Base-by-base conservation (phyloP, 2,329 filamentous ascomycete species). In the Sporothrix pallida region DNA sequence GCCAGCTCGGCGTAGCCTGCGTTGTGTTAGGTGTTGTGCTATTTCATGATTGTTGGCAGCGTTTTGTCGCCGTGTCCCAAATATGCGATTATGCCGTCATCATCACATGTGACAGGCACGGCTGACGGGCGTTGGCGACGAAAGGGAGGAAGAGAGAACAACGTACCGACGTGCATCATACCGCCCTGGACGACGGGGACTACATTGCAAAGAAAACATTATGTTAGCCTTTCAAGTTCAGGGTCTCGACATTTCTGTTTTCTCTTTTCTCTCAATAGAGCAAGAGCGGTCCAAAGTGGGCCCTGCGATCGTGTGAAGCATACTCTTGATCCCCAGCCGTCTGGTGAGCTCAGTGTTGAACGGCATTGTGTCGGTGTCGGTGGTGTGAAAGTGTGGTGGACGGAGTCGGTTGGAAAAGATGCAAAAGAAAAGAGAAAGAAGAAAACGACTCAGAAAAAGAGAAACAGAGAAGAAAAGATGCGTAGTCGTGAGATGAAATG, bases 111-210 rank as follows among this genome's bases (percentile, higher is more conserved):
- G 20, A 69, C 20, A 42, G 8, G 2, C 17, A 6, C 7, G 13
- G 37, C 17, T 3, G 17, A 46, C 20, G 58, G n/a, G 23, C 31
- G 6, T 44, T n/a, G 3, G 26, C 9, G n/a, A n/a, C 7, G 46
- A 17, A 65, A n/a, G 15, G 5, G 56, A 67, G 42, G 9, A 31
- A 17, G 20, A 9, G 23, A 31, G 5, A 26, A 26, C 31, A 9
- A 76, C 74, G 46, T 75, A 77, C 76, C 77, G 67, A 78, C 77
- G 76, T 79, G 78, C 81, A 80, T 82, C 93, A 96, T 95, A 79
- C 93, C 93, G 81, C 93, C 93, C 82, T 96, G 93, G 74, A 96
- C 91, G 75, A 96, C 86, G 78, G 93, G 93, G 77, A 95, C 91
- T 93, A 78, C 65, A 42, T 70, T 37, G 52, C 60, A 42, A 70